Base-by-base conservation (phyloP, 768 basidiomycete genomes). In the Lentinula aciculospora region DNA sequence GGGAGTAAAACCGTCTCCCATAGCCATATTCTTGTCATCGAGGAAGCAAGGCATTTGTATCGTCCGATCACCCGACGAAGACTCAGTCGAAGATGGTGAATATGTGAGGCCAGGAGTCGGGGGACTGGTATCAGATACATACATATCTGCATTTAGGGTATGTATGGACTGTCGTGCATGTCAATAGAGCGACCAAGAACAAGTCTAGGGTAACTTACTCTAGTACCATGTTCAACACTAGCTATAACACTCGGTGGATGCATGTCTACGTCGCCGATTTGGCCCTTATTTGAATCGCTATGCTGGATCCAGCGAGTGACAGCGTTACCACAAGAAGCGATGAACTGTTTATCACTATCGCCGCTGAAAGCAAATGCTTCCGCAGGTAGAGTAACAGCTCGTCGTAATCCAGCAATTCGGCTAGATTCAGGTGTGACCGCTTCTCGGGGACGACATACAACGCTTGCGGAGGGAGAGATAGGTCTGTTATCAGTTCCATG, bases 1-100 rank as follows among this genome's bases (percentile, higher is more conserved):
- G 34, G 40, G 58, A 36, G 56, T 55, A 37, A 49, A 56, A n/a
- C 57, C 36, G 10, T 57, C 45, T 27, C 60, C 53, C 32, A 63
- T 45, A 13, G 62, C 63, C 64, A 70, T 68, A 36, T 65, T 64
- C 37, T 76, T 56, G 17, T 54, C 76, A 59, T 85, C 82, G 63
- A 76, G 68, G 58, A 83, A 83, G 0, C 69, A 74, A 15, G 76
- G 68, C 78, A 83, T 80, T 62, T 84, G 83, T 23, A 83, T 71
- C 0, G 81, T 84, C 23, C 76, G 76, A 61, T 83, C 82, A 37
- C 78, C 79, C 47, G 76, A 70, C 4, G 80, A 80, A 7, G 80
- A 84, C 57, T 82, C 83, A 1, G 82, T 83, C 3, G 83, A 79
- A 1, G 82, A 78, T 0, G 85, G 85, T 0, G 85, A 85, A 50